Percentiles rank a stretch among this genome's conserved stretches.
Evolutionary conservation across 352 stramenopile species (phyloP).

Genomic region (Pythium sp.): DNA sequence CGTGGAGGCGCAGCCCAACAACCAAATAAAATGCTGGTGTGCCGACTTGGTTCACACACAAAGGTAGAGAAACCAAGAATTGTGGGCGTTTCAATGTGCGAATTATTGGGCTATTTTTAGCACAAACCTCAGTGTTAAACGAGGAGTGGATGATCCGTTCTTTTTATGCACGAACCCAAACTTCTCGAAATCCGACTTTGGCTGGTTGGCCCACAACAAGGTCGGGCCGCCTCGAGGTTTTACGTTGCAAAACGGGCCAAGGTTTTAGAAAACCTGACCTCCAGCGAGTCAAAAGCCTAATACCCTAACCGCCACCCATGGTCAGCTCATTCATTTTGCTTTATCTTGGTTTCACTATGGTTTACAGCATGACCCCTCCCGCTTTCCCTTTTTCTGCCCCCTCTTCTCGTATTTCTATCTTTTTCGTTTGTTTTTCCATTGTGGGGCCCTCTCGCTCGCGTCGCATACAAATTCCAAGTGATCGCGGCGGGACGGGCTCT

Average conservation of each 20-base stretch:
- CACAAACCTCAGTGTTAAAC: neutral
- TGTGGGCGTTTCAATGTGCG: neutral
- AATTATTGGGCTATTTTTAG: neutral
- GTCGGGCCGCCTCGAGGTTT: neutral
- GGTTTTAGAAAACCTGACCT: too few species aligned
- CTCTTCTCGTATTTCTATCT: neutral
- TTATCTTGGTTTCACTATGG: slow-evolving; percentile 4
- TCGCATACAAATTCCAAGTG: slow-evolving; percentile 10
- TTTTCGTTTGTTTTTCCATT: neutral
- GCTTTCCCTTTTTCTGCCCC: neutral
- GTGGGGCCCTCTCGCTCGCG: neutral
- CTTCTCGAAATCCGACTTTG: neutral
- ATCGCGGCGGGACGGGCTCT: neutral
- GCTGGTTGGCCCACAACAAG: neutral
- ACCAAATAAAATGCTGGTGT: too few species aligned
- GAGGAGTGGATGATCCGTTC: neutral
- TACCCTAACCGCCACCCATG: neutral
- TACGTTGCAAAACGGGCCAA: neutral
- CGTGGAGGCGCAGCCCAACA: too few species aligned
- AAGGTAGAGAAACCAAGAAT: neutral
- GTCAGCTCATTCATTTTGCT: neutral
- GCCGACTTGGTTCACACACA: neutral
- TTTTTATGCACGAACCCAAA: neutral
- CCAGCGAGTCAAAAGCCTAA: neutral
- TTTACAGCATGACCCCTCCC: neutral